Conservation (phyloP, 2,329 filamentous ascomycete species). For the Stagonosporopsis tanaceti region DNA sequence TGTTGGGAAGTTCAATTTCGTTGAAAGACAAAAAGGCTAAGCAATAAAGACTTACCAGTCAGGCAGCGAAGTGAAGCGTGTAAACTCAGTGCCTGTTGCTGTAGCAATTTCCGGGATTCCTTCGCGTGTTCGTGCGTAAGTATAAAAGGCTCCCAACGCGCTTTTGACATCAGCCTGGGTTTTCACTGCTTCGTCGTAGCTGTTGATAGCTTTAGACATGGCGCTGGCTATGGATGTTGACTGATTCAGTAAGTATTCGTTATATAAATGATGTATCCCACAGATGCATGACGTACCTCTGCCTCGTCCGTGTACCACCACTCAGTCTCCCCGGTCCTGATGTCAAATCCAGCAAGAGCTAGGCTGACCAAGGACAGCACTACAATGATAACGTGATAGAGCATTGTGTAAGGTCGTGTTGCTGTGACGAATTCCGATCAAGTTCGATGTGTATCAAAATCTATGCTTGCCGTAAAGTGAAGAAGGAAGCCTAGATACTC, state of each 20-base stretch:
- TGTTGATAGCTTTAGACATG: slow-evolving; percentile 8
- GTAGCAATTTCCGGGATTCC: slow-evolving; percentile 14
- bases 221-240: slow-evolving; percentile 12
- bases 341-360: slow-evolving; percentile 12
- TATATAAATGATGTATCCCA: neutral
- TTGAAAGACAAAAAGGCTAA: neutral
- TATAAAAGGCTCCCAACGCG: slow-evolving; percentile 14
- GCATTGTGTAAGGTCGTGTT: neutral
- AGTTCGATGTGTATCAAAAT: neutral
- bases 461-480: neutral
- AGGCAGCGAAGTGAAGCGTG: slow-evolving; percentile 10
- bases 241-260: neutral
- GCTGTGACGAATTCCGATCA: neutral
- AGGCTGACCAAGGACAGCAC: slow-evolving; percentile 3
- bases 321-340: slow-evolving; percentile 8
- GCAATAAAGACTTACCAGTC: slow-evolving; percentile 6
- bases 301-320: slow-evolving; percentile 12
- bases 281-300: neutral
- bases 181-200: slow-evolving; percentile 3
- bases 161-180: slow-evolving; percentile 12
- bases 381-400: neutral
- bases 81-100: slow-evolving; percentile 9
- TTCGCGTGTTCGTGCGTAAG: slow-evolving; percentile 18
- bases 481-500: neutral
- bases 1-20: neutral